Evolutionary conservation across 2,329 filamentous ascomycete genomes (phyloP), one percentile per base, ranked within the genome.

Genomic region (Curvularia spicifera): DNA sequence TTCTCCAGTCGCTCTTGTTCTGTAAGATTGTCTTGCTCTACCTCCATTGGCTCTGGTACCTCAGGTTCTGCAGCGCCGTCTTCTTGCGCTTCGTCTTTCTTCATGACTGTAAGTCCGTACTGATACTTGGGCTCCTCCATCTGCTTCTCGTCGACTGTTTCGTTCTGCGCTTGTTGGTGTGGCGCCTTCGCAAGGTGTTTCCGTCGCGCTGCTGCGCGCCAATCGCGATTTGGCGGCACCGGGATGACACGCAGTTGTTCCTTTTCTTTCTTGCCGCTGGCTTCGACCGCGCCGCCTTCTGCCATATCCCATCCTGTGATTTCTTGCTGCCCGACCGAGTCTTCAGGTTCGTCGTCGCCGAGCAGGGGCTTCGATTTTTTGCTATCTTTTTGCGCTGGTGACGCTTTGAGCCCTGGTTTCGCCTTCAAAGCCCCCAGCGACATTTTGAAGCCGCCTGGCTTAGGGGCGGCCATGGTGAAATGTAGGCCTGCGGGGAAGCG

Each of bases 201-300:
- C 60, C 81, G 82, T 61, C 79, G 80, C 60, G 65, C 66, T 42
- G 87, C 84, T 57, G 82, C 80, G 67, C 83, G 81, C 87, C 87
- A 89, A 77, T 90, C 85, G 52, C 83, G 80, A 74, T 90, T 90
- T 62, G 79, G 77, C 67, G 84, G 80, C 39, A 78, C 78, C 29
- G 81, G 78, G 63, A 91, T 91, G 18, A 90, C 78, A 44, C 86
- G 79, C 7, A 80, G 79, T 26, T 67, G 81, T 43, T 78, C 73
- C 28, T 75, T 74, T 56, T 74, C 76, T 53, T 78, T 76, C 31
- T 67, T 70, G n/a, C 66, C 69, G 44, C 62, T 65, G 29, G 67
- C 56, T 35, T 74, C 70, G 52, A 84, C 73, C 12, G 82, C 84
- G 29, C 84, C 78, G 64, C 84, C 82, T 26, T 78, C 79, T 47